These are phyloP conservation scores for Lonicera japonica DNA, from an alignment of 129 eudicot species.

Conservation along the genomic window DNA sequence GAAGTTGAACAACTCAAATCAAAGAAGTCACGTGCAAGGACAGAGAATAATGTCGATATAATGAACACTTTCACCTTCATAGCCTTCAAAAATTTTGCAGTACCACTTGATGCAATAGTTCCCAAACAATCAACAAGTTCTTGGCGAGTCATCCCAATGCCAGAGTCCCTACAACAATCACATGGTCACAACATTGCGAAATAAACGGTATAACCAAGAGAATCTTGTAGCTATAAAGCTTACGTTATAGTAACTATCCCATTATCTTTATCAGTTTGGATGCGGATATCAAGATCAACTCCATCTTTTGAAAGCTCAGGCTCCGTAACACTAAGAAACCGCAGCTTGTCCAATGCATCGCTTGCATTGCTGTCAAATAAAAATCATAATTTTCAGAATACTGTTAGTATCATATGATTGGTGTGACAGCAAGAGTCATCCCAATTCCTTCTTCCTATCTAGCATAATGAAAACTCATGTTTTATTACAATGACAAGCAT, in stretches of 20 bases:
- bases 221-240: conserved; percentile 13
- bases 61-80: conserved; percentile 48
- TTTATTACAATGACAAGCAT: too few species aligned
- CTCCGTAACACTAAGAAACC: conserved; percentile 85
- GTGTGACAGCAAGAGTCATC: too few species aligned
- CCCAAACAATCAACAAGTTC: conserved; percentile 96
- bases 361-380: conserved; percentile 82
- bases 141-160: conserved; percentile 92
- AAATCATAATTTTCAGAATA: neutral
- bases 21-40: neutral
- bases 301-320: conserved; percentile 70
- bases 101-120: conserved; percentile 96
- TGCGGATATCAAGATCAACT: conserved; percentile 82
- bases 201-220: neutral
- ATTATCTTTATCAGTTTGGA: conserved; percentile 80
- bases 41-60: neutral
- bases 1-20: neutral
- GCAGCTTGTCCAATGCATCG: conserved; percentile 97
- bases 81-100: conserved; percentile 84
- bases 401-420: neutral
- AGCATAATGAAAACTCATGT: too few species aligned
- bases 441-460: too few species aligned
- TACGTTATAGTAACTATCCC: conserved; percentile 84
- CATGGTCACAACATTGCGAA: neutral
- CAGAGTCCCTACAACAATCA: conserved; percentile 66